Evolutionary conservation across 2,329 filamentous ascomycete species (phyloP), one percentile per base, ranked within the genome.

Genomic region (Tolypocladium guangdongense): DNA sequence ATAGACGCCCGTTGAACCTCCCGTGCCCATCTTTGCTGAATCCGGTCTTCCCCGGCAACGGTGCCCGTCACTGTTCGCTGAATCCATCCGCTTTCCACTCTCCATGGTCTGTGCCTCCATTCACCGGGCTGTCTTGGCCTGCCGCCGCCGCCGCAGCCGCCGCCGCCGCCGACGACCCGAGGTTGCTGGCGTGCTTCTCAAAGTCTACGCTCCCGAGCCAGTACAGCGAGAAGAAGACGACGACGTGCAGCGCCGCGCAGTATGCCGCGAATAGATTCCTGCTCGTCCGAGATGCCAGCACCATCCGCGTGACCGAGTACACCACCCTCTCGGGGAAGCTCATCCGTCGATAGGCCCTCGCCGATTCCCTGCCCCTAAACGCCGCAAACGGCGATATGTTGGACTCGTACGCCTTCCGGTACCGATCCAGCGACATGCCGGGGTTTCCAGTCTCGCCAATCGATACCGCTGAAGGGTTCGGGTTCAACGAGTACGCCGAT

Each of bases 351-450:
- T 96, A 91, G 1, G 92, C 93, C 49, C 95, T 79, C 7, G 90
- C 86, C 38, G 88, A 91, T 72, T 99, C 95, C 51, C 92, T 82
- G n/a, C 92, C 91, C 46, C 92, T 80, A 74, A 99, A 99, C 3
- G 90, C 90, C 30, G 92, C 91, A 68, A 99, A 99, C 0, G 93
- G 93, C 12, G 90, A 96, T 49, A 99, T 86, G 64, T 93, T 95
- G 43, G 88, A 88, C 72, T 99, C 93, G 72, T 99, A 99, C 12
- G 90, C 89, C 54, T 90, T 86, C 56, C 88, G 83, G 70, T 99
- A 99, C 48, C 90, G 82, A 68, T 96, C 90, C 52, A 93, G 75
- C 16, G 84, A 82, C 52, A 86, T 78, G 5, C 83, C 85, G 1
- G 84, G 82, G 55, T 68, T 75, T 18, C 73, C 60, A 66, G 77